These are phyloP conservation scores for Kodamaea arcana DNA, from an alignment of 1,139 yeast species.

Conservation along the genomic window DNA sequence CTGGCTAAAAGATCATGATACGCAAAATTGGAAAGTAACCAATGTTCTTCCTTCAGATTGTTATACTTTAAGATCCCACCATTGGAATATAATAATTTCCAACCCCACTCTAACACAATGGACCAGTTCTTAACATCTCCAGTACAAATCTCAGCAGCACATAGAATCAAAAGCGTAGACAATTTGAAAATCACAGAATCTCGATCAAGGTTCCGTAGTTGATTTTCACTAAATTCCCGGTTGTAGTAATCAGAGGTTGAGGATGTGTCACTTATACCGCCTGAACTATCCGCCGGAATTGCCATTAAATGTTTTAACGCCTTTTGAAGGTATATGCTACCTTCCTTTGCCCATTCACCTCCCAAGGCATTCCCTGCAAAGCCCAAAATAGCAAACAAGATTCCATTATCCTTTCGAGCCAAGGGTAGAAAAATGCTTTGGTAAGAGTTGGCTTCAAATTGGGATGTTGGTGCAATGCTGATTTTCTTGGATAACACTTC, in stretches of 20 bases:
- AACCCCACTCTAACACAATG: conserved; percentile 56
- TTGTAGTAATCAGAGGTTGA: neutral
- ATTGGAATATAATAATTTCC: conserved; percentile 48
- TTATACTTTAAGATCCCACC: conserved; percentile 59
- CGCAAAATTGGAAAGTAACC: conserved; percentile 78
- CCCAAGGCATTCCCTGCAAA: conserved; percentile 74
- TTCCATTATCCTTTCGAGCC: conserved; percentile 67
- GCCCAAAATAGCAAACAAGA: conserved; percentile 64
- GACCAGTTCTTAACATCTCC: conserved; percentile 76
- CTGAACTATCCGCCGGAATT: conserved; percentile 12
- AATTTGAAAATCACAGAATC: conserved; percentile 40
- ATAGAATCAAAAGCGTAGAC: conserved; percentile 62
- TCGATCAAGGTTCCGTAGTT: conserved; percentile 6
- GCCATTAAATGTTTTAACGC: conserved; percentile 44
- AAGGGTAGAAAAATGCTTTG: conserved; percentile 72
- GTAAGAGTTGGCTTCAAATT: conserved; percentile 58
- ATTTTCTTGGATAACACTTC: conserved; percentile 55
- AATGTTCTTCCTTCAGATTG: conserved; percentile 57
- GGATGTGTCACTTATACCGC: conserved; percentile 11
- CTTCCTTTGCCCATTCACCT: conserved; percentile 36
- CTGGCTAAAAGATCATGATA: conserved; percentile 75
- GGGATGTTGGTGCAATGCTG: conserved; percentile 58
- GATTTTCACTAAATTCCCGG: neutral
- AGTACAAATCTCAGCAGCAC: conserved; percentile 71
- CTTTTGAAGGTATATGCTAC: conserved; percentile 37